Base-by-base conservation (phyloP, 2,329 filamentous ascomycete species). In the Aspergillus quadrilineatus region DNA sequence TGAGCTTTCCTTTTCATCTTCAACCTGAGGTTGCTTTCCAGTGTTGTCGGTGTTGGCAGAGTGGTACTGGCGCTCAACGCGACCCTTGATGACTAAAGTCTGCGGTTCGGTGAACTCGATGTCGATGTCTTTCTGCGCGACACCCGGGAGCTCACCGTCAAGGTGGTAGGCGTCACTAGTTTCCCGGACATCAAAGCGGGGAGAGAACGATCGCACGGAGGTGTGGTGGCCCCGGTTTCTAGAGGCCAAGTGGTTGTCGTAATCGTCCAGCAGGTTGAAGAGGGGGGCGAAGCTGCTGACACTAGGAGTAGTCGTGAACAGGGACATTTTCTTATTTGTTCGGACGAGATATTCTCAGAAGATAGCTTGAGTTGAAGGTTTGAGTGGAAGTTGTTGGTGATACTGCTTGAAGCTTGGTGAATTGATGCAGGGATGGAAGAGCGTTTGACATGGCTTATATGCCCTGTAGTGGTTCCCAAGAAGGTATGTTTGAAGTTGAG, bases 141-240 rank as follows among this genome's bases (percentile, higher is more conserved):
- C 67, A 14, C 79, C 79, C 2, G 79, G 78, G 1, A 81, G 67
- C 54, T 81, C 79, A 30, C 78, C 78, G 49, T 80, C 76, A 9
- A 81, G 71, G 57, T 75, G 62, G 65, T 80, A 81, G 41, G 73
- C 65, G 1, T 77, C 70, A 2, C 72, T 68, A 28, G 67, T 72
- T 64, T 81, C 79, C 55, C 74, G 73, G 45, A 80, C 70, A 60
- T 81, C 78, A 58, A 81, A 81, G 49, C 71, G 70, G 29, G 79
- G 79, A 10, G 71, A 69, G 64, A 79, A 79, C 17, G 69, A 60
- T 53, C 59, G 73, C 51, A 60, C 60, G 30, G 53, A 45, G 42
- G 56, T 46, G 36, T 50, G 60, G 45, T 62, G 59, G 47, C 26
- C 26, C 26, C 26, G 5, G 26, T 28, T 28, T 28, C 60, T 55